These are phyloP conservation scores for Datisca glomerata DNA, from an alignment of 306 rosid species.

Conservation along the genomic window DNA sequence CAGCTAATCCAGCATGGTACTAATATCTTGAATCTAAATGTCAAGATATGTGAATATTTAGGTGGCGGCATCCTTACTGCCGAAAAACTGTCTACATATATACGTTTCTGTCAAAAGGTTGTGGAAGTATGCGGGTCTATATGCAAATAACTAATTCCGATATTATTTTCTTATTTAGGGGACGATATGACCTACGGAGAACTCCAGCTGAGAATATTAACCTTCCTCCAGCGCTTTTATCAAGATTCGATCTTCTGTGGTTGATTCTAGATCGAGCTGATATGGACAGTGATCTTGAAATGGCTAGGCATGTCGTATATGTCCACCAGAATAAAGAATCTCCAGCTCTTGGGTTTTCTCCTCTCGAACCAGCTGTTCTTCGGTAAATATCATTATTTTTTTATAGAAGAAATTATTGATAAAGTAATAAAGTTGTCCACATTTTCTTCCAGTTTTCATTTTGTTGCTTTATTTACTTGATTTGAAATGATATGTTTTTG, in stretches of 20 bases:
- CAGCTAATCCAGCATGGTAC: slow-evolving; percentile 99
- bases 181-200: slow-evolving; percentile 90
- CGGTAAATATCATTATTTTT: slow-evolving; percentile 41
- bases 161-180: slow-evolving; percentile 45
- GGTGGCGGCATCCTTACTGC: slow-evolving; percentile 6
- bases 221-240: slow-evolving; percentile 90
- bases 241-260: slow-evolving; percentile 97
- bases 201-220: slow-evolving; percentile 98
- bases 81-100: slow-evolving; percentile 2
- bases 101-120: too few species aligned
- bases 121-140: slow-evolving; percentile 4
- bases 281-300: slow-evolving; percentile 93
- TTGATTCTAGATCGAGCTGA: slow-evolving; percentile 97
- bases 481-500: too few species aligned
- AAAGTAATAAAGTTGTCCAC: too few species aligned
- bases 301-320: slow-evolving; percentile 92
- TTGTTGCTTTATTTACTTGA: slow-evolving; percentile 6
- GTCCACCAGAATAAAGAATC: slow-evolving; percentile 93
- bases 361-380: slow-evolving; percentile 91
- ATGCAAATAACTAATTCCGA: slow-evolving; percentile 17
- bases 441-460: slow-evolving; percentile 6
- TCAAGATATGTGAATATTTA: too few species aligned
- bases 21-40: neutral
- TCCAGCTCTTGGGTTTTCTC: slow-evolving; percentile 88
- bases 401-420: too few species aligned